phyloP scores from a whole-genome alignment of 1,284 basidiomycete genomes.

The Sporisorium exsertum region DNA sequence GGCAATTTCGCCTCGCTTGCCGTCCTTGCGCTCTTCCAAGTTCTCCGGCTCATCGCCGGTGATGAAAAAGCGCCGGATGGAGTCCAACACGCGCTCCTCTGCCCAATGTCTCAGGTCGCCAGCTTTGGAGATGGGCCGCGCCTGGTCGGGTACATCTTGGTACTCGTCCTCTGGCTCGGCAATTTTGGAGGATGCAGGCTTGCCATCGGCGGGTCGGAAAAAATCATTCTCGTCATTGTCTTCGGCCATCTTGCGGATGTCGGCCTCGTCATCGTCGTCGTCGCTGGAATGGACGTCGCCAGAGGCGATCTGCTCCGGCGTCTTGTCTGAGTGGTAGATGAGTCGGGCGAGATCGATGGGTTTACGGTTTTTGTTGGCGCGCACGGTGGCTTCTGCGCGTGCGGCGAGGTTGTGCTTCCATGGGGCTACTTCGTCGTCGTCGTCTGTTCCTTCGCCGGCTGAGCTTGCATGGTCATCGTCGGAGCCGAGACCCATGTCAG shows the following conservation, averaged over 20 bases:
- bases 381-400: constrained; percentile 74
- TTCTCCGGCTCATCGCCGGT: constrained; percentile 75
- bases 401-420: constrained; percentile 83
- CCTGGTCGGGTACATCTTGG: constrained; percentile 77
- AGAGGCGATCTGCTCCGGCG: constrained; percentile 79
- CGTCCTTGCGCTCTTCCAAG: constrained; percentile 51
- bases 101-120: constrained; percentile 80
- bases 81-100: constrained; percentile 84
- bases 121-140: constrained; percentile 75
- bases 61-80: constrained; percentile 89
- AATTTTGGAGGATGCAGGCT: constrained; percentile 69
- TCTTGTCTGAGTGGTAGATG: constrained; percentile 81
- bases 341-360: constrained; percentile 83
- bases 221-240: constrained; percentile 78
- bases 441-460: constrained; percentile 37
- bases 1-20: constrained; percentile 22
- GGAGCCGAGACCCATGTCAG: constrained; percentile 62
- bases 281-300: constrained; percentile 67
- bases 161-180: constrained; percentile 43
- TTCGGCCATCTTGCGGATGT: constrained; percentile 30
- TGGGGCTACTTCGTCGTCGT: constrained; percentile 71
- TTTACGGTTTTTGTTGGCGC: constrained; percentile 50
- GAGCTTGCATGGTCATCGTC: constrained; percentile 60
- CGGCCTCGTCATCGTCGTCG: constrained; percentile 38
- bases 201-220: constrained; percentile 73